phyloP scores from a whole-genome alignment of 192 early-diverging fungal genomes.

The Coemansia sp. region DNA sequence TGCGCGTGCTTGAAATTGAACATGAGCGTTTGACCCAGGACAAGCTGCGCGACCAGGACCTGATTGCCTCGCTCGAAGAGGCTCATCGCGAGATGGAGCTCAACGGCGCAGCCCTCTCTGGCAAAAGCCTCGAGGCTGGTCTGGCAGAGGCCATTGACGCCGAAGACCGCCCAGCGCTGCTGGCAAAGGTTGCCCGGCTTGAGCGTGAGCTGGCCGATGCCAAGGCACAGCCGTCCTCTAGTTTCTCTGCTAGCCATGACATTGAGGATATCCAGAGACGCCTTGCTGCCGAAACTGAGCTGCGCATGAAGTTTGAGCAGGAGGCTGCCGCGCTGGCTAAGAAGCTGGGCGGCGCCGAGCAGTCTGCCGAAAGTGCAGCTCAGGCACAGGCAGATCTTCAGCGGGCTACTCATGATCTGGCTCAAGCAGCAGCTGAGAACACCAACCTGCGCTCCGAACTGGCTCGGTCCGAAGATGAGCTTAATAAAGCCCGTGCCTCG shows the following conservation, averaged over 20 bases:
- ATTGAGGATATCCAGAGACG: constrained; percentile 47
- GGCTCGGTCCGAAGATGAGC: constrained; percentile 41
- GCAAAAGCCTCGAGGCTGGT: constrained; percentile 26
- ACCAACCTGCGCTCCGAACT: constrained; percentile 31
- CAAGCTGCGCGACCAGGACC: constrained; percentile 67
- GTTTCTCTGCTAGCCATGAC: constrained; percentile 31
- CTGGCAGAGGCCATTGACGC: constrained; percentile 37
- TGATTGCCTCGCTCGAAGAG: constrained; percentile 77
- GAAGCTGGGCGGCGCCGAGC: constrained; percentile 25
- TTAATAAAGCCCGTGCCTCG: constrained; percentile 34
- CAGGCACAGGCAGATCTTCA: constrained; percentile 25
- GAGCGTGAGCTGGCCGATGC: constrained; percentile 62
- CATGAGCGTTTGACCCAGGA: constrained; percentile 66
- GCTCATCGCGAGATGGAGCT: constrained; percentile 80
- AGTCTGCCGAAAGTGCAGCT: constrained; percentile 12
- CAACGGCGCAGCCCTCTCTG: constrained; percentile 37
- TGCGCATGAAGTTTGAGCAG: constrained; percentile 47
- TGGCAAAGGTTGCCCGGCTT: constrained; percentile 58
- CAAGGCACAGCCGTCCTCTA: constrained; percentile 11
- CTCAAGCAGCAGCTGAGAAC: constrained; percentile 18
- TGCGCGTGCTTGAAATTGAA: constrained; percentile 61
- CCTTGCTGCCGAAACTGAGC: constrained; percentile 29
- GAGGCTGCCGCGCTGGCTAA: constrained; percentile 24
- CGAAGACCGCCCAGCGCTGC: constrained; percentile 42
- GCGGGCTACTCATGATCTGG: constrained; percentile 21